Percentiles rank a stretch among this genome's conserved stretches.
Conservation (phyloP, 768 basidiomycete species). For the Panus rudis region DNA sequence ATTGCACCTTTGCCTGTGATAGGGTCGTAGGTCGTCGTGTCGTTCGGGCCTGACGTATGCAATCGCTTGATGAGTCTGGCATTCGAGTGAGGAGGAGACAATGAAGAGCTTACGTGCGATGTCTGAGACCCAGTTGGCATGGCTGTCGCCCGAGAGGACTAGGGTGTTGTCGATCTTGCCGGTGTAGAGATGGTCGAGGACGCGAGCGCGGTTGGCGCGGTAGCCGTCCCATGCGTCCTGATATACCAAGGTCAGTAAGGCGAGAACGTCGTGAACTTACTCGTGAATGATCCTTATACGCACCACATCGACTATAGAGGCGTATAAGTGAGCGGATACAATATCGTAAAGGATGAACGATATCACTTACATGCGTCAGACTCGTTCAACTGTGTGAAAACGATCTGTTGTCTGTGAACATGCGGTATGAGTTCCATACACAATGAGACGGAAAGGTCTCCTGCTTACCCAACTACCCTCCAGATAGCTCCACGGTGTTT, state of each 20-base stretch:
- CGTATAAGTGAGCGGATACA: slow-evolving; percentile 8
- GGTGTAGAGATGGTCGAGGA: slow-evolving; percentile 43
- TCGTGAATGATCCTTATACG: not conserved
- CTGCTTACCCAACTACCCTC: slow-evolving; percentile 42
- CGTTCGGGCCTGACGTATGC: slow-evolving; percentile 36
- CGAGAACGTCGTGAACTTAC: not conserved
- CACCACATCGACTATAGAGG: slow-evolving; percentile 1
- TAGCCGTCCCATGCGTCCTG: slow-evolving; percentile 61
- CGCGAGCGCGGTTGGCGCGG: slow-evolving; percentile 43
- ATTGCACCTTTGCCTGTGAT: slow-evolving; percentile 41
- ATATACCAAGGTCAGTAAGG: not conserved
- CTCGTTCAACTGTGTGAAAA: slow-evolving; percentile 43
- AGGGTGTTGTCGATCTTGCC: slow-evolving; percentile 48
- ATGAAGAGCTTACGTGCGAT: slow-evolving; percentile 36
- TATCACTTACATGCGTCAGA: slow-evolving; percentile 26
- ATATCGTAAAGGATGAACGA: not conserved
- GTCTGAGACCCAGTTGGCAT: slow-evolving; percentile 58
- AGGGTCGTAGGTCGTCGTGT: slow-evolving; percentile 42
- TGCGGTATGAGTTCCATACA: not conserved
- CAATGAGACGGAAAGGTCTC: not conserved
- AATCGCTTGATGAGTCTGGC: not conserved
- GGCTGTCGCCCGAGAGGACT: slow-evolving; percentile 56
- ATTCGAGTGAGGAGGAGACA: not conserved
- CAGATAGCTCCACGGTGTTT: slow-evolving; percentile 42
- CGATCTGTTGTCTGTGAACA: slow-evolving; percentile 42